Evolutionary conservation across 2,329 filamentous ascomycete species (phyloP).

Genomic region (Alternaria longipes): DNA sequence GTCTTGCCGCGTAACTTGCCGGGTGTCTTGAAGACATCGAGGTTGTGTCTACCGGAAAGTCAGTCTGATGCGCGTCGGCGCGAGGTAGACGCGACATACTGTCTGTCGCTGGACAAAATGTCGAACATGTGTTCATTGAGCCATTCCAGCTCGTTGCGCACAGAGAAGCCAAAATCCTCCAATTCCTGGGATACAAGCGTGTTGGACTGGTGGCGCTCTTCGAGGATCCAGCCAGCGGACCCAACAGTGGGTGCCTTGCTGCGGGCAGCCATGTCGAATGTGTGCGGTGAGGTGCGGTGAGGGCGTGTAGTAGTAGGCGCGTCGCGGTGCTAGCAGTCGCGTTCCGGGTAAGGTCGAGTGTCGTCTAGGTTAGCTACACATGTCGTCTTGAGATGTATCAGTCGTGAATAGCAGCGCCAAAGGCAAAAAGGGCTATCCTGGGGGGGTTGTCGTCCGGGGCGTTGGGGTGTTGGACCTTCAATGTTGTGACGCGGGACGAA

Average conservation of each 20-base stretch:
- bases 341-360: conserved; percentile 16
- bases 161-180: conserved; percentile 92
- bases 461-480: conserved; percentile 20
- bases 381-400: conserved; percentile 23
- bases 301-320: conserved; percentile 31
- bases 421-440: conserved; percentile 24
- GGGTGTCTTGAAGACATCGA: conserved; percentile 95
- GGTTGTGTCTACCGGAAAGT: conserved; percentile 73
- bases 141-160: conserved; percentile 95
- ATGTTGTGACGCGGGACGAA: conserved; percentile 30
- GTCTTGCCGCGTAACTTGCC: conserved; percentile 85
- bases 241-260: conserved; percentile 68
- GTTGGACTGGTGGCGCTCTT: conserved; percentile 81
- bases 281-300: conserved; percentile 10
- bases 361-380: conserved; percentile 27
- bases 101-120: conserved; percentile 85
- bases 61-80: conserved; percentile 28
- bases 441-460: conserved; percentile 19
- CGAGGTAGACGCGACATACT: conserved; percentile 67
- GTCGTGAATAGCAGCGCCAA: conserved; percentile 22
- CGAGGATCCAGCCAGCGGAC: conserved; percentile 83
- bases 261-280: conserved; percentile 43
- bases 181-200: conserved; percentile 81
- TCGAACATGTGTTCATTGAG: conserved; percentile 98
- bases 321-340: conserved; percentile 32